Percentiles rank a stretch among this genome's conserved stretches.
Evolutionary conservation across 108 stramenopile genomes (phyloP).

Genomic region (Skeletonema marinoi): DNA sequence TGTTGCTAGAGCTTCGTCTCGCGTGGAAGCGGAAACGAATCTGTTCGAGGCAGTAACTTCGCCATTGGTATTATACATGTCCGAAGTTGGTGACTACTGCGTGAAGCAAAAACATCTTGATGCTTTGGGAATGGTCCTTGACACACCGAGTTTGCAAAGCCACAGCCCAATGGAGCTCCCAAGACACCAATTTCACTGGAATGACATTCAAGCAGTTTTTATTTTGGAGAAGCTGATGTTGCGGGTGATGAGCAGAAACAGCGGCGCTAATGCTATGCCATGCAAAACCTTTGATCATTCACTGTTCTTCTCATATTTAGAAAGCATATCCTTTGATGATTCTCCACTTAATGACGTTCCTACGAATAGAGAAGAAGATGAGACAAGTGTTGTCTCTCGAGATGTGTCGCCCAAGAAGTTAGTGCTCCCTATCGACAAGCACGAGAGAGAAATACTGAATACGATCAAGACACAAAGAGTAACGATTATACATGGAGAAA

Average conservation of each 20-base stretch:
- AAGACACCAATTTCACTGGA: constrained; percentile 26
- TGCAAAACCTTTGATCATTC: constrained; percentile 35
- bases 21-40: background rate
- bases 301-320: constrained; percentile 31
- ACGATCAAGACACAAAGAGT: constrained; percentile 69
- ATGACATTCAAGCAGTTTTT: constrained; percentile 47
- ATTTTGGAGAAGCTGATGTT: constrained; percentile 56
- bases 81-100: constrained; percentile 1
- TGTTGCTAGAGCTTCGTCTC: background rate
- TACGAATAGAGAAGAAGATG: constrained; percentile 7
- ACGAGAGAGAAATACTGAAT: constrained; percentile 65
- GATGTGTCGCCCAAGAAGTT: constrained; percentile 7
- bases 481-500: constrained; percentile 91
- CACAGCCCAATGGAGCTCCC: constrained; percentile 13
- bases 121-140: constrained; percentile 26
- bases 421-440: constrained; percentile 77
- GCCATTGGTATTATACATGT: constrained; percentile 32
- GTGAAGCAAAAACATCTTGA: constrained; percentile 34
- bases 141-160: background rate
- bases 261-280: constrained; percentile 20
- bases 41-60: constrained; percentile 9
- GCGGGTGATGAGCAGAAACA: constrained; percentile 13
- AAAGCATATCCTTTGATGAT: constrained; percentile 34
- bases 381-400: background rate
- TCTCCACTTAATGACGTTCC: constrained; percentile 29